phyloP scores from a whole-genome alignment of 2,329 filamentous ascomycete genomes.

The Capronia americana region DNA sequence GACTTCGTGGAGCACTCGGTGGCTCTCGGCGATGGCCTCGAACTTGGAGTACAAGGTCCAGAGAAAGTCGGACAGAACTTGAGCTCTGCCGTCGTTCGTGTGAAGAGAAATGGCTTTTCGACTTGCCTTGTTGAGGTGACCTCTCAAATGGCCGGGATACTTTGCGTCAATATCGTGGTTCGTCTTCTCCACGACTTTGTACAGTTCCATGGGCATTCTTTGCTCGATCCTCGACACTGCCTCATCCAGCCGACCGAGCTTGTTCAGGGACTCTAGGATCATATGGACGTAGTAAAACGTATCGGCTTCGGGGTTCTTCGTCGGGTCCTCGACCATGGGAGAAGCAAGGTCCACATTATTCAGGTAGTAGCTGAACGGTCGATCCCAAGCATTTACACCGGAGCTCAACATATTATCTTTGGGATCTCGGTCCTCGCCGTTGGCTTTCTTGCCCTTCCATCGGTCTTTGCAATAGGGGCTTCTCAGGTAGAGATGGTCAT shows the following conservation, averaged over 20 bases:
- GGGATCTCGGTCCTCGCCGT: conserved; percentile 44
- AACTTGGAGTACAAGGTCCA: conserved; percentile 96
- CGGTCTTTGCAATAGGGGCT: conserved; percentile 96
- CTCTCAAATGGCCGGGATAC: conserved; percentile 78
- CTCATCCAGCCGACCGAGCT: conserved; percentile 81
- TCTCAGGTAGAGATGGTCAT: conserved; percentile 96
- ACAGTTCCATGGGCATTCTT: conserved; percentile 89
- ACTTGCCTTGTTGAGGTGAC: conserved; percentile 54
- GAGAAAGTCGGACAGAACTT: conserved; percentile 88
- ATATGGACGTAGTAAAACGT: conserved; percentile 93
- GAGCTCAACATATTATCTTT: conserved; percentile 35
- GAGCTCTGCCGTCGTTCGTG: conserved; percentile 77
- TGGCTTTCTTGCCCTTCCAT: conserved; percentile 75
- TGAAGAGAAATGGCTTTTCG: conserved; percentile 67
- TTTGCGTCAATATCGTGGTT: conserved; percentile 92
- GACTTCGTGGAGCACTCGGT: conserved; percentile 91
- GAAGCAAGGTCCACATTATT: conserved; percentile 61
- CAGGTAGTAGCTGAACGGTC: conserved; percentile 63
- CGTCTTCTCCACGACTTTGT: conserved; percentile 91
- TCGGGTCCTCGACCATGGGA: conserved; percentile 80
- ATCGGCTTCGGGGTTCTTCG: conserved; percentile 91
- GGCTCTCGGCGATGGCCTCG: conserved; percentile 93
- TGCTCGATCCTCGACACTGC: conserved; percentile 92
- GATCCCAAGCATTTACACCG: conserved; percentile 54
- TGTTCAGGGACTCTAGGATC: conserved; percentile 87